Evolutionary conservation across 768 basidiomycete genomes (phyloP), one percentile per base, ranked within the genome.

Genomic region (Serendipita sp.): DNA sequence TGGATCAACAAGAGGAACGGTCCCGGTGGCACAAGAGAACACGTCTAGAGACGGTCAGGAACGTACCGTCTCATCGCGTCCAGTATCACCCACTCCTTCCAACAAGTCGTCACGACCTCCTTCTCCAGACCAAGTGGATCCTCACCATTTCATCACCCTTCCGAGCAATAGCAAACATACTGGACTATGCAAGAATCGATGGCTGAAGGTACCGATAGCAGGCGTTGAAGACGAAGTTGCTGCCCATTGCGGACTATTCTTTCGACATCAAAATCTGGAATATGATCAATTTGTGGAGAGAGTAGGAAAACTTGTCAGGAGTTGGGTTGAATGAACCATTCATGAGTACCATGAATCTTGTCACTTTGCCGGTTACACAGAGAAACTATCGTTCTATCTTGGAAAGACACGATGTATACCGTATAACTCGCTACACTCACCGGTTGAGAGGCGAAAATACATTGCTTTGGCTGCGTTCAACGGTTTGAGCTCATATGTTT

Each of bases 211-310:
- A 0, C 46, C 72, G n/a, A 78, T 84, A 40, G 75, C 67, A 4
- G 81, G 80, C 2, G 80, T 76, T 8, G 71, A 76, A 3, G 80
- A 82, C 67, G 82, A 84, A 68, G 82, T 84, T 4, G 76, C 71
- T 6, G 82, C 82, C 1, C 82, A 84, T 70, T 74, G 73, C 53
- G 82, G 81, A 44, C 67, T 84, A 11, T 83, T 83, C 66, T 79
- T 81, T 55, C 76, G 74, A 2, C 69, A 69, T 2, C 75, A 76
- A 66, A 83, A 84, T 70, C 66, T 78, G 66, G 79, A 78, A 11
- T 84, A 84, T 68, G 76, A 79, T 33, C 74, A 66, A 13, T 71
- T 83, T 37, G 75, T 83, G 3, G 75, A 77, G 48, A 74, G 74
- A 40, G 80, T 81, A 10, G 77, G 74, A 13, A 67, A 67, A 5